Evolutionary conservation across 73 alveolate genomes (phyloP).

Genomic region (Stentor coeruleus): DNA sequence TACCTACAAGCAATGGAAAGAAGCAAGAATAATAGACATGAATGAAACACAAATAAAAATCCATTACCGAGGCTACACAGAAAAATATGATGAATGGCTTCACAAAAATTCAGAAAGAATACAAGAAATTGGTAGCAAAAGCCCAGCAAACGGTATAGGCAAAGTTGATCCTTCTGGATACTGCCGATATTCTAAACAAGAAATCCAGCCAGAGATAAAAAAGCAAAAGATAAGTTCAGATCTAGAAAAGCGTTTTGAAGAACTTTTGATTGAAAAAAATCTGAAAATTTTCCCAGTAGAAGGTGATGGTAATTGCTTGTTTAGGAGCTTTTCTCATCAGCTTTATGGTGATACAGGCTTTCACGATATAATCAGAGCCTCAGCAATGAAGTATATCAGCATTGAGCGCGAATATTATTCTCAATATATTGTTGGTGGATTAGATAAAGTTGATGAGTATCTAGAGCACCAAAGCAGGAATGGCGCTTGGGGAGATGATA

Average conservation of each 20-base stretch:
- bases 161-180: constrained; percentile 19
- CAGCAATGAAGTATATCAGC: constrained; percentile 86
- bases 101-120: constrained; percentile 15
- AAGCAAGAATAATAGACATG: neutral
- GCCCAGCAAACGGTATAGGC: constrained; percentile 49
- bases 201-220: constrained; percentile 24
- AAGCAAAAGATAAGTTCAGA: neutral
- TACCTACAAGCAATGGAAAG: neutral
- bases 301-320: constrained; percentile 98
- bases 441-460: constrained; percentile 72
- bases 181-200: neutral
- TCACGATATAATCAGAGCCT: constrained; percentile 68
- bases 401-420: constrained; percentile 83
- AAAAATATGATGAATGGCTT: constrained; percentile 29
- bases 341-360: constrained; percentile 84
- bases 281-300: constrained; percentile 55
- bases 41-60: neutral
- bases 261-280: constrained; percentile 30
- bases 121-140: constrained; percentile 43
- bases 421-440: constrained; percentile 88
- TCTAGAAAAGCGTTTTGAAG: constrained; percentile 31
- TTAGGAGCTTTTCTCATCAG: constrained; percentile 92
- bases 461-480: constrained; percentile 67
- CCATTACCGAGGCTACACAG: constrained; percentile 16
- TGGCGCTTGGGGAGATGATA: constrained; percentile 99